These are phyloP conservation scores for Mortierella polycephala DNA, from an alignment of 371 early-diverging fungal genomes.

Conservation along the genomic window DNA sequence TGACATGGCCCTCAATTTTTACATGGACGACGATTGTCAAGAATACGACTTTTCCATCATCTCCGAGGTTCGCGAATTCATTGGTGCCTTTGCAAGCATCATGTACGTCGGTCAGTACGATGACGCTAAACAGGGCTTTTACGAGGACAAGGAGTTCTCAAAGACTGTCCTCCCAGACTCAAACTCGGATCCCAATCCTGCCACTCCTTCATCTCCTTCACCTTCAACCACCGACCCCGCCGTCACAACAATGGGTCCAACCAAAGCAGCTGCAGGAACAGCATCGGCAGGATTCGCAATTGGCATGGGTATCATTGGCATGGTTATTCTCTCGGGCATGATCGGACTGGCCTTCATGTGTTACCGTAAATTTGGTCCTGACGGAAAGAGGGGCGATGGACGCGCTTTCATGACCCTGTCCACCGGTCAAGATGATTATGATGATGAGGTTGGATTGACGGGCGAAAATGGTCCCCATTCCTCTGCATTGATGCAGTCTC, in stretches of 20 bases:
- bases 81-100: slow-evolving; percentile 20
- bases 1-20: slow-evolving; percentile 35
- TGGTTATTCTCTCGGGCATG: slow-evolving; percentile 22
- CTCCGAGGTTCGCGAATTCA: slow-evolving; percentile 17
- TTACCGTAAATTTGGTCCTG: slow-evolving; percentile 18
- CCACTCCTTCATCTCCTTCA: too few species aligned
- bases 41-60: slow-evolving; percentile 37
- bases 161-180: slow-evolving; percentile 16
- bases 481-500: slow-evolving; percentile 46
- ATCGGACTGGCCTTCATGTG: slow-evolving; percentile 16
- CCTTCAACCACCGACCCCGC: not conserved
- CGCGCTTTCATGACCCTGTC: slow-evolving; percentile 40
- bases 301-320: slow-evolving; percentile 32
- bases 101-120: slow-evolving; percentile 38
- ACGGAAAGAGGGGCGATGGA: slow-evolving; percentile 16
- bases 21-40: slow-evolving; percentile 34
- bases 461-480: slow-evolving; percentile 54
- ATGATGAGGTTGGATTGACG: slow-evolving; percentile 33
- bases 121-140: slow-evolving; percentile 33
- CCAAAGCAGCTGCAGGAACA: not conserved
- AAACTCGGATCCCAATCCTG: not conserved
- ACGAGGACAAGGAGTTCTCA: slow-evolving; percentile 38
- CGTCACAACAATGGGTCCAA: not conserved
- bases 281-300: slow-evolving; percentile 20
- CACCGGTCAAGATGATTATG: slow-evolving; percentile 27